Evolutionary conservation across 257 asterid species (phyloP), one percentile per base, ranked within the genome.

Genomic region (Jasminum sambac): DNA sequence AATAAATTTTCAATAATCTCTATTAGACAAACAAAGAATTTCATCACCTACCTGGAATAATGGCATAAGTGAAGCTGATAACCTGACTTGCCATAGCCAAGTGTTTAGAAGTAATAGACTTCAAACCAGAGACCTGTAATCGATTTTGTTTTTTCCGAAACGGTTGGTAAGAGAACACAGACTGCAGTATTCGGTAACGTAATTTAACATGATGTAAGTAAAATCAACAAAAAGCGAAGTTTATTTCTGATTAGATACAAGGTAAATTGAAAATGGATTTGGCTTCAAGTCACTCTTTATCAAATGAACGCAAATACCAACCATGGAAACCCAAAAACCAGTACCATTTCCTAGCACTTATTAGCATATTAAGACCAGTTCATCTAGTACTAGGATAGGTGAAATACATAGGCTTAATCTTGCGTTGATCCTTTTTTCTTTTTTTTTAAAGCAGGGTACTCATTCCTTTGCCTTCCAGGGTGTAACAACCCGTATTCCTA

Each of bases 1-100:
- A 30, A 30, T 30, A 30, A 30, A 30, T 30, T 30, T 30, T 30
- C 36, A 30, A 30, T 30, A 30, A 30, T 30, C 36, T 30, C 36
- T 30, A 30, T 30, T 4, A 30, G 4, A 30, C 4, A 30, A 30
- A 30, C 36, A 30, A 30, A 55, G 62, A 55, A 55, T 55, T 55
- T 19, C 61, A 80, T 78, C 72, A 88, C 96, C 55, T 85, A 94
- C 99, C 99, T 68, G 99, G 96, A 72, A 94, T 86, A 66, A 91
- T 71, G 74, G 86, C 92, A 72, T 88, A 90, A 67, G 90, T 79
- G 81, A 91, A 91, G 80, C 97, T 90, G 76, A 94, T 88, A 74
- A 89, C 98, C 80, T 94, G 99, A 81, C 99, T 94, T 68, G 99
- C 96, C 96, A 94, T 83, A 71, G 98, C 99, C 83, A 94, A 80